Conservation (phyloP, 306 rosid species). For the Ormosia semicastrata region DNA sequence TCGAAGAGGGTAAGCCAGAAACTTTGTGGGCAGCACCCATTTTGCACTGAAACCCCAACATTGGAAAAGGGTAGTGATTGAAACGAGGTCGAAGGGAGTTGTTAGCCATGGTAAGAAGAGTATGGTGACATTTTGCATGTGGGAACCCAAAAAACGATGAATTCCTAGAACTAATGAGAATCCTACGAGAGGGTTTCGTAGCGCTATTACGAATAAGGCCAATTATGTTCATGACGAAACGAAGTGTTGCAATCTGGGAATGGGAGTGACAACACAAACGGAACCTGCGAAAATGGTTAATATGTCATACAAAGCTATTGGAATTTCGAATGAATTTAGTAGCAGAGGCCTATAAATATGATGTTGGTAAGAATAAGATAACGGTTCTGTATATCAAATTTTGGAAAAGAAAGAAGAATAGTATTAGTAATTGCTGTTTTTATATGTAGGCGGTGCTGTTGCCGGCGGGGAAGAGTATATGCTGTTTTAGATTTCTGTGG, state of each 20-base stretch:
- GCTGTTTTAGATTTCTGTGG: too few species aligned
- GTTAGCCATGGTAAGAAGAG: background rate
- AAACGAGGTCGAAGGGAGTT: constrained; percentile 25
- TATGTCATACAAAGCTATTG: background rate
- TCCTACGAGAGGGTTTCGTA: constrained; percentile 53
- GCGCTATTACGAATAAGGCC: constrained; percentile 43
- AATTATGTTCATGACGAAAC: constrained; percentile 42
- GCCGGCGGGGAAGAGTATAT: background rate
- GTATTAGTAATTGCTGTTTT: background rate
- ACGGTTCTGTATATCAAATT: background rate
- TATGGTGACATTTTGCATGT: constrained; percentile 26
- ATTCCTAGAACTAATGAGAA: constrained; percentile 38
- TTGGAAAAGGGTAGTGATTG: constrained; percentile 36
- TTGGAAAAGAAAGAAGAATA: background rate
- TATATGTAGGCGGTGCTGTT: background rate
- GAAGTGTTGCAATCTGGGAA: background rate
- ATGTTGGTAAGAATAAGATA: background rate
- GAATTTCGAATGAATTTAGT: background rate
- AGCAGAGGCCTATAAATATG: background rate
- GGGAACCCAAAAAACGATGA: constrained; percentile 33
- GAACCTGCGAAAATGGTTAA: background rate
- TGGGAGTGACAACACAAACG: background rate
- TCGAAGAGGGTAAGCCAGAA: constrained; percentile 34
- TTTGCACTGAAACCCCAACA: constrained; percentile 35
- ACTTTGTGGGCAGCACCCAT: constrained; percentile 26